A percentile compares a stretch with the other conserved stretches of the same genome.
Evolutionary conservation across 2,329 filamentous ascomycete species (phyloP).

Genomic region (Zymoseptoria brevis): DNA sequence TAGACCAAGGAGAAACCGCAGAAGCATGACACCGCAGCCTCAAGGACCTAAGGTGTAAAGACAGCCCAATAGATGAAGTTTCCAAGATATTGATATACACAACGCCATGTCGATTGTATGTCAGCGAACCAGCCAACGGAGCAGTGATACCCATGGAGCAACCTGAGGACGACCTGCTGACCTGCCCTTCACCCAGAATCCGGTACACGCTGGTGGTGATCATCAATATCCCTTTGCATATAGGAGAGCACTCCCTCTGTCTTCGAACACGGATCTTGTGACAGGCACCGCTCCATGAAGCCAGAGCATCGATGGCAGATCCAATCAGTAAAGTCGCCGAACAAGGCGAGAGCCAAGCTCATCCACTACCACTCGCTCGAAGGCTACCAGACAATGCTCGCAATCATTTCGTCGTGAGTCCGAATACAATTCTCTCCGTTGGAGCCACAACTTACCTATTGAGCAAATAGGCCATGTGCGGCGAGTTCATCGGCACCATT

Average conservation of each 20-base stretch:
- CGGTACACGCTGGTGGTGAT: background rate
- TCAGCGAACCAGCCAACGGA: background rate
- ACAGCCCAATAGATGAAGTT: background rate
- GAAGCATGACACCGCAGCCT: background rate
- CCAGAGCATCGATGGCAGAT: background rate
- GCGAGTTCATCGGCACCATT: slow-evolving; percentile 38
- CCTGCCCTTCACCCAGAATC: background rate
- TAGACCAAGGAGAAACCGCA: background rate
- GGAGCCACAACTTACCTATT: background rate
- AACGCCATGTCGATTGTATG: background rate
- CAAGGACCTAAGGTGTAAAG: background rate
- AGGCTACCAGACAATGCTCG: slow-evolving; percentile 19
- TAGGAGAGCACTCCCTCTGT: background rate
- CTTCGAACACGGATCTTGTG: background rate
- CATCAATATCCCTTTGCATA: background rate
- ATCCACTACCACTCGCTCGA: background rate
- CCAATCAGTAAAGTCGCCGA: background rate
- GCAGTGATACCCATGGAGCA: background rate
- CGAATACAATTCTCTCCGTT: background rate
- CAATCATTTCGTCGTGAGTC: slow-evolving; percentile 23
- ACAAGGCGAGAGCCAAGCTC: background rate
- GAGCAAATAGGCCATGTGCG: slow-evolving; percentile 15
- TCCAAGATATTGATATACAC: background rate
- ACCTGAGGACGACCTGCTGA: background rate
- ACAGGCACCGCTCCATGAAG: too few species aligned